Base-by-base conservation (phyloP, 805 yeast genomes). In the Myxozyma geophila region DNA sequence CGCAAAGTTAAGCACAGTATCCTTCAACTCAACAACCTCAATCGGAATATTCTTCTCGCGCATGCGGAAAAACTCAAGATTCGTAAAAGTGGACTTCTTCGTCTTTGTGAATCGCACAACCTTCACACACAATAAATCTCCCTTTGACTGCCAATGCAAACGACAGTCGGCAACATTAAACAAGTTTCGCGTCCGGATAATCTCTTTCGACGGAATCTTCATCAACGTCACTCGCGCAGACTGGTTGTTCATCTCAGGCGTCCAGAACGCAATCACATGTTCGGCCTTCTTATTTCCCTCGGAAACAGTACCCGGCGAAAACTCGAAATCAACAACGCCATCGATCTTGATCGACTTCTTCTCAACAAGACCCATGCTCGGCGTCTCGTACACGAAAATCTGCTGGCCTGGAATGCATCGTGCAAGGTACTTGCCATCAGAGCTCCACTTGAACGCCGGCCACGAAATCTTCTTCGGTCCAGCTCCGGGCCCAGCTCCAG, bases 391-490 rank as follows among this genome's bases (percentile, higher is more conserved):
- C 69, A 95, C 85, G 55, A 96, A 92, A 70, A 95, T 81, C 41
- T 96, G 96, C 68, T 76, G 80, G 67, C 90, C 95, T 60, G 96
- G 97, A 58, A 95, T 93, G 78, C 90, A 85, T 80, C 99, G 88
- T 60, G 97, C 98, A 80, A 96, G 90, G 81, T 87, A 95, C 77
- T 85, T 87, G 78, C 90, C 96, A 78, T 95, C 96, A 72, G 80
- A 82, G 51, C 98, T 90, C 98, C 98, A 95, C 79, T 92, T 92
- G 76, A 95, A 87, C 73, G 93, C 85, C 54, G 99, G 99, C 99
- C 99, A 95, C 86, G 87, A 84, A 64, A 82, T 85, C 78, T 83
- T 85, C 78, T 83, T 83, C 54, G 58, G 52, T n/a, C 28, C 28
- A 2, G 28, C 28, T 2, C 47, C 47, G 79, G 73, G 86, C 87